Evolutionary conservation across 148 eudicot genomes (phyloP).

Genomic region (Diospyros kaki): DNA sequence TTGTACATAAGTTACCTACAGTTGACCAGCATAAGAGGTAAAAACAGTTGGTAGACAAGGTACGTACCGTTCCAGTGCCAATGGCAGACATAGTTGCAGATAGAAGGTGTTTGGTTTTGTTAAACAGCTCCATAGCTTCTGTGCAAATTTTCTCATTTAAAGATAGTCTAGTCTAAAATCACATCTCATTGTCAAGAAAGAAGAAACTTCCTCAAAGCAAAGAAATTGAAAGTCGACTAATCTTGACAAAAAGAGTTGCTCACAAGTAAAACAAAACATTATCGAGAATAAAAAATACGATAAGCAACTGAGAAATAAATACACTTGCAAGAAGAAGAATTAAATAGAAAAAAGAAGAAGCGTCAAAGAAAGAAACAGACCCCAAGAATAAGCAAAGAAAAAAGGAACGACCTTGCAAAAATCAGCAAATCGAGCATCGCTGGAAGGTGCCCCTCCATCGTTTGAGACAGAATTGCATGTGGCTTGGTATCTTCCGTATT

Average conservation of each 20-base stretch:
- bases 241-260: not conserved
- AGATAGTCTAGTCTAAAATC: slow-evolving; percentile 53
- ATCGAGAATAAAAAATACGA: not conserved
- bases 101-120: slow-evolving; percentile 46
- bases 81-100: slow-evolving; percentile 44
- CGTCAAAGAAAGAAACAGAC: too few species aligned
- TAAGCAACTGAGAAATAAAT: not conserved
- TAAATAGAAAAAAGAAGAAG: not conserved
- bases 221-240: not conserved
- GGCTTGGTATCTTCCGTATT: too few species aligned
- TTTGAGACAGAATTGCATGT: slow-evolving; percentile 14
- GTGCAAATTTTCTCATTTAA: slow-evolving; percentile 41
- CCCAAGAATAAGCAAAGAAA: too few species aligned
- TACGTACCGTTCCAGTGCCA: slow-evolving; percentile 50
- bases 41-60: too few species aligned
- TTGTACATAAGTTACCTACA: not conserved
- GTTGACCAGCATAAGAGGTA: too few species aligned
- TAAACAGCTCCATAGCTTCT: slow-evolving; percentile 56
- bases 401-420: slow-evolving; percentile 97
- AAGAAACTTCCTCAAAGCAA: slow-evolving; percentile 4
- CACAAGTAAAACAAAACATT: not conserved
- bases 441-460: slow-evolving; percentile 23
- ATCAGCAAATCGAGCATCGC: slow-evolving; percentile 52
- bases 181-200: too few species aligned
- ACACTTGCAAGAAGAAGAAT: not conserved